Evolutionary conservation across 176 grass and related monocot genomes (phyloP).

Genomic region (Musa troglodytarum): DNA sequence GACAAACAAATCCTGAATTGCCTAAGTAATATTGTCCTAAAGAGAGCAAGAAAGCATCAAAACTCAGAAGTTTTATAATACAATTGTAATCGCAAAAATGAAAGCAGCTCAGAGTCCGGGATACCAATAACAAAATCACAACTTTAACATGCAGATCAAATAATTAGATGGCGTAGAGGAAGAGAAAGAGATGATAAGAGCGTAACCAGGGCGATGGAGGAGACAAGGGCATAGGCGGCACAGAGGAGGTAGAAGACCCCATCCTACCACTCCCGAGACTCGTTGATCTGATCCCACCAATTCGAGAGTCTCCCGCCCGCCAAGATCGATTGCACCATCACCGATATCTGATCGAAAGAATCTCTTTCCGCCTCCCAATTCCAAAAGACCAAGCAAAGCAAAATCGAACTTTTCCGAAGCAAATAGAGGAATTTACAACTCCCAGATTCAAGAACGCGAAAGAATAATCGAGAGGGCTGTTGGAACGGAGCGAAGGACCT

Average conservation of each 20-base stretch:
- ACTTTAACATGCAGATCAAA: constrained; percentile 4
- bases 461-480: too few relatives aligned
- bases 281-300: constrained; percentile 69
- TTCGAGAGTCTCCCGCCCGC: constrained; percentile 17
- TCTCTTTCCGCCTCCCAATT: background rate
- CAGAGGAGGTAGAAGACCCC: constrained; percentile 60
- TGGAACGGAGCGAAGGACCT: too few relatives aligned
- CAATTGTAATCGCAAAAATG: background rate
- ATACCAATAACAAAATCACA: background rate
- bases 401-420: too few relatives aligned
- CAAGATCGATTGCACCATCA: background rate
- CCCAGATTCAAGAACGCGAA: too few relatives aligned
- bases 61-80: too few relatives aligned
- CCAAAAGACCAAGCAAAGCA: background rate
- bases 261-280: constrained; percentile 57
- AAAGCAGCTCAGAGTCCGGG: background rate
- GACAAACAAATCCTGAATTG: too few relatives aligned
- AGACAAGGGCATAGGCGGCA: constrained; percentile 61
- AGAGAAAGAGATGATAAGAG: background rate
- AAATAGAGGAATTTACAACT: too few relatives aligned
- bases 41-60: too few relatives aligned
- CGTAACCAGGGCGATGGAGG: constrained; percentile 56
- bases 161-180: constrained; percentile 17
- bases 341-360: background rate
- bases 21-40: too few relatives aligned